phyloP scores from a whole-genome alignment of 2,329 filamentous ascomycete genomes.

The Paecilomyces variotii region DNA sequence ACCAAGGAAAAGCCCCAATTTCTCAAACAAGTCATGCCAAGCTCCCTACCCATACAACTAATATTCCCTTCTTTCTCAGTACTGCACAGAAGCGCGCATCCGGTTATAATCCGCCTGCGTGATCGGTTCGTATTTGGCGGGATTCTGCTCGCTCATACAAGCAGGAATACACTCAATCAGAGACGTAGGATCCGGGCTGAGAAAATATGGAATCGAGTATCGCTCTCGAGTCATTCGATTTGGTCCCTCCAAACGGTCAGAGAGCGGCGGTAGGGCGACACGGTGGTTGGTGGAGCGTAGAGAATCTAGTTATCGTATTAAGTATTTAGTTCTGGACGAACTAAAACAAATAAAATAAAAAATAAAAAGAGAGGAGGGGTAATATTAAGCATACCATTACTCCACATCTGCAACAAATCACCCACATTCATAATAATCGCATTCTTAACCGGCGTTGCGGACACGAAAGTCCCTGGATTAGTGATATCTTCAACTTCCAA shows the following conservation, averaged over 20 bases:
- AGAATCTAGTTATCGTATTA: slow-evolving; percentile 28
- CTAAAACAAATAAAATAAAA: neutral
- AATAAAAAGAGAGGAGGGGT: neutral
- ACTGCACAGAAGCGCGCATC: slow-evolving; percentile 25
- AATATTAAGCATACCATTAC: slow-evolving; percentile 33
- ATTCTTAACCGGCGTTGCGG: slow-evolving; percentile 32
- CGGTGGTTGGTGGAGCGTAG: slow-evolving; percentile 49
- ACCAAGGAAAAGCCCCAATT: neutral
- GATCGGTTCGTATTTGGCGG: slow-evolving; percentile 46
- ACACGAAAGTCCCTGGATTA: slow-evolving; percentile 32
- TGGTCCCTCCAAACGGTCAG: slow-evolving; percentile 29
- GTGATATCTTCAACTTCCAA: slow-evolving; percentile 43
- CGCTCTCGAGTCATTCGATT: slow-evolving; percentile 42
- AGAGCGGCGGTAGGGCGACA: slow-evolving; percentile 39
- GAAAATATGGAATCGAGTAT: slow-evolving; percentile 56
- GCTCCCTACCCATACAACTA: neutral
- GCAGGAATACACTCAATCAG: slow-evolving; percentile 47
- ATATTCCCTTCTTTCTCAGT: slow-evolving; percentile 10
- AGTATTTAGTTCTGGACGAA: neutral
- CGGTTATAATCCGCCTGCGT: slow-evolving; percentile 31
- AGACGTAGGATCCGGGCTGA: slow-evolving; percentile 42
- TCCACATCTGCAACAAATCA: slow-evolving; percentile 44
- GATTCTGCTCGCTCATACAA: slow-evolving; percentile 35
- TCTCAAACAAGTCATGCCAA: neutral
- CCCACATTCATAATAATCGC: slow-evolving; percentile 44